Evolutionary conservation across 1,139 yeast species (phyloP).

Genomic region (Geotrichum siamense): DNA sequence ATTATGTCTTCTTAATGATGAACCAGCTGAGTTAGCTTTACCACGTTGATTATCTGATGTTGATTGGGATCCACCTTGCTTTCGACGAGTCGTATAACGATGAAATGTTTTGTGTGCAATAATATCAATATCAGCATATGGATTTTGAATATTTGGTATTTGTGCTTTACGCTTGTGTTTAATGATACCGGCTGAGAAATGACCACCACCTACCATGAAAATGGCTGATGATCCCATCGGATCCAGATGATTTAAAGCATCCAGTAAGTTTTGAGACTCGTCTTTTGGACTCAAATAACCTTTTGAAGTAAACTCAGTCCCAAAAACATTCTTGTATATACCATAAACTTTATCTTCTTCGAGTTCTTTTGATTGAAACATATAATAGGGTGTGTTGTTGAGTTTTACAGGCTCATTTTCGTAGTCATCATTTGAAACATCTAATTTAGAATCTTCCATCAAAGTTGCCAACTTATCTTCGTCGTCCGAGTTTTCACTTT

Average conservation of each 20-base stretch:
- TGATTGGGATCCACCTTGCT: slow-evolving; percentile 96
- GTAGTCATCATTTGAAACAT: slow-evolving; percentile 3
- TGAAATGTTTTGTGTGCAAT: slow-evolving; percentile 82
- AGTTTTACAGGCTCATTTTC: slow-evolving; percentile 8
- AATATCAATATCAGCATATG: slow-evolving; percentile 43
- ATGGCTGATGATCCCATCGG: slow-evolving; percentile 50
- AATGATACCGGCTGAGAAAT: slow-evolving; percentile 91
- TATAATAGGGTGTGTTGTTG: slow-evolving; percentile 17
- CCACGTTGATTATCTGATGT: slow-evolving; percentile 90
- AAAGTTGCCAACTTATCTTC: slow-evolving; percentile 23
- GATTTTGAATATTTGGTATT: slow-evolving; percentile 33
- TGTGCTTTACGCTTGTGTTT: slow-evolving; percentile 56
- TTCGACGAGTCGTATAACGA: slow-evolving; percentile 90
- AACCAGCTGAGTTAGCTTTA: slow-evolving; percentile 95
- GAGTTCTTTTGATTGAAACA: slow-evolving; percentile 35
- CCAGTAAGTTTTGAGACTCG: slow-evolving; percentile 11
- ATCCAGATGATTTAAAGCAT: slow-evolving; percentile 37
- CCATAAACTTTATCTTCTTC: slow-evolving; percentile 51
- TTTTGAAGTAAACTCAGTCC: slow-evolving; percentile 39
- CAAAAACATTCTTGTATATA: slow-evolving; percentile 60
- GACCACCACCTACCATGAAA: slow-evolving; percentile 96
- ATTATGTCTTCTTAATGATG: slow-evolving; percentile 78
- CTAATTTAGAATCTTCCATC: slow-evolving; percentile 10
- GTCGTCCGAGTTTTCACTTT: slow-evolving; percentile 21
- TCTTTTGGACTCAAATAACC: slow-evolving; percentile 34